phyloP scores from a whole-genome alignment of 768 basidiomycete species.

The Lactarius pseudohatsudake region DNA sequence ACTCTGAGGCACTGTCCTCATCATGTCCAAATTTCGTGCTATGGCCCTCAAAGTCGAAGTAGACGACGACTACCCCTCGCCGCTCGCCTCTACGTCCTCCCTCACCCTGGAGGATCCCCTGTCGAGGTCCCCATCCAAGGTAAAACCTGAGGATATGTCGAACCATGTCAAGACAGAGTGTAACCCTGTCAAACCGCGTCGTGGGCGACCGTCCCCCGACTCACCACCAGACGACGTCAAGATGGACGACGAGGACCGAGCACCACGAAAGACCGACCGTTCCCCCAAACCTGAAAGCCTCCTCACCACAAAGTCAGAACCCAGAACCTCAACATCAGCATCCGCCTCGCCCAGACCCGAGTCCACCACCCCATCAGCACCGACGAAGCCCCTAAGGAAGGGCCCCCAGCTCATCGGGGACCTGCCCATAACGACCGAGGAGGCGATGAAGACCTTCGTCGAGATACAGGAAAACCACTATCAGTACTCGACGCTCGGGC shows the following conservation, averaged over 20 bases:
- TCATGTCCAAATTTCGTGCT: conserved; percentile 26
- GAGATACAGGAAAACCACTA: conserved; percentile 80
- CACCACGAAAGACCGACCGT: conserved; percentile 19
- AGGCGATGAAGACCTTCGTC: conserved; percentile 68
- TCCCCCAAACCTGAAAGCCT: conserved; percentile 36
- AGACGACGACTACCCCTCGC: conserved; percentile 6
- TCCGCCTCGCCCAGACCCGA: conserved; percentile 36
- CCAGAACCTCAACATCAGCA: conserved; percentile 40
- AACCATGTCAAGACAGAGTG: conserved; percentile 27
- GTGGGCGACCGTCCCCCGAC: conserved; percentile 33
- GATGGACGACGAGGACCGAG: conserved; percentile 31
- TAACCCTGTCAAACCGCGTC: conserved; percentile 18
- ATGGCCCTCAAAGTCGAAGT: conserved; percentile 26
- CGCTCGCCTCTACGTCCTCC: conserved; percentile 25
- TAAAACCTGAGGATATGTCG: not conserved
- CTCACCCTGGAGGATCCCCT: conserved; percentile 23
- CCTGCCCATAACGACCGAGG: conserved; percentile 73
- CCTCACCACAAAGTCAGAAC: conserved; percentile 32
- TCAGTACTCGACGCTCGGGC: conserved; percentile 84
- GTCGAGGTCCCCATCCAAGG: conserved; percentile 19
- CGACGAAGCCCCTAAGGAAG: conserved; percentile 32
- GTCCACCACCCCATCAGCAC: conserved; percentile 31
- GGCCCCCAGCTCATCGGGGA: conserved; percentile 73
- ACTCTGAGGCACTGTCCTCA: conserved; percentile 7
- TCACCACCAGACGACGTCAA: conserved; percentile 34